Conservation (phyloP, 2,329 filamentous ascomycete genomes). For the Macrophomina tecta region DNA sequence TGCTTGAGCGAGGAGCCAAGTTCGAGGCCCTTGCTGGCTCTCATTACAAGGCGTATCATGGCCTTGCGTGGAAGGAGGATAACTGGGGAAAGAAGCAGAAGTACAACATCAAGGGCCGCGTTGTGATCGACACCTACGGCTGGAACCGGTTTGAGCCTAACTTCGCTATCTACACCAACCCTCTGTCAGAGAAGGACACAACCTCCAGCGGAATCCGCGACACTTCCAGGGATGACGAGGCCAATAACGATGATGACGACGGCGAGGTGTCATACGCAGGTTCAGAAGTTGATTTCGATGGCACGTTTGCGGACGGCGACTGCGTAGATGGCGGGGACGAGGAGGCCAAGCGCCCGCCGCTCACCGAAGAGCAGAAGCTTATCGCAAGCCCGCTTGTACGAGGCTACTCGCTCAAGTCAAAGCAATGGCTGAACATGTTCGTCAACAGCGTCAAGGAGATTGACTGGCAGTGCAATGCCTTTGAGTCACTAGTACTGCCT, state of each 20-base stretch:
- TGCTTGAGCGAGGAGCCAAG: slow-evolving; percentile 54
- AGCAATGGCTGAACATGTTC: slow-evolving; percentile 39
- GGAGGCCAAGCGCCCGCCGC: slow-evolving; percentile 32
- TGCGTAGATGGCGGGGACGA: slow-evolving; percentile 36
- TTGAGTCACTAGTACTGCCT: slow-evolving; percentile 56
- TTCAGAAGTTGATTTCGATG: slow-evolving; percentile 36
- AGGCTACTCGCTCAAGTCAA: slow-evolving; percentile 39
- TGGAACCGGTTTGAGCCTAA: slow-evolving; percentile 59
- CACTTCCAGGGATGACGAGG: not conserved
- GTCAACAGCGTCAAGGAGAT: slow-evolving; percentile 48
- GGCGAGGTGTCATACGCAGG: slow-evolving; percentile 42
- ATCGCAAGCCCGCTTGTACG: slow-evolving; percentile 38
- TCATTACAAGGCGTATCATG: slow-evolving; percentile 58
- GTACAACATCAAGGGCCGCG: slow-evolving; percentile 54
- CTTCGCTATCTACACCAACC: slow-evolving; percentile 45
- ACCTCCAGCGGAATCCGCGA: not conserved
- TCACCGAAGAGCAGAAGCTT: slow-evolving; percentile 39
- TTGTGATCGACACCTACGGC: slow-evolving; percentile 60
- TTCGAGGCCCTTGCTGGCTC: slow-evolving; percentile 56
- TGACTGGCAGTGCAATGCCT: slow-evolving; percentile 53
- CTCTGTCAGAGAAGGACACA: slow-evolving; percentile 42
- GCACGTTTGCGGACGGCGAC: slow-evolving; percentile 39
- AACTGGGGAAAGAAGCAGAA: slow-evolving; percentile 46
- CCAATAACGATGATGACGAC: not conserved
- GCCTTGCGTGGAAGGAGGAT: slow-evolving; percentile 48